These are phyloP conservation scores for Phalaenopsis equestris DNA, from an alignment of 106 monocot species.

Conservation along the genomic window DNA sequence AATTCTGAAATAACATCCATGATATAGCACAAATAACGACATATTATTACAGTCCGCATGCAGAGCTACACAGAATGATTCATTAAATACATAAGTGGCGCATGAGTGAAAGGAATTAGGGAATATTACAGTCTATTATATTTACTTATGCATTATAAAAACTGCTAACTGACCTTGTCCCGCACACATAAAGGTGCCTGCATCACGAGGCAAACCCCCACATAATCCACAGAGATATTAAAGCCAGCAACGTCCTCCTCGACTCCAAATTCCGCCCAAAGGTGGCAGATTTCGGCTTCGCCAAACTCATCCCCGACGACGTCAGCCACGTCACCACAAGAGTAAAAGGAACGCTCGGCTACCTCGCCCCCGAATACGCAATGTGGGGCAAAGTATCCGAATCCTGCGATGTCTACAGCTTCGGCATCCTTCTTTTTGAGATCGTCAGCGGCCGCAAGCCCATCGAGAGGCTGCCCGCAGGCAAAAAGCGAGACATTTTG, in stretches of 20 bases:
- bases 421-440: constrained; percentile 38
- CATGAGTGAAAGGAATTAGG: too few species aligned
- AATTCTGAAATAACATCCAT: too few species aligned
- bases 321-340: constrained; percentile 25
- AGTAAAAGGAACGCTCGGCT: constrained; percentile 31
- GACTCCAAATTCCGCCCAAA: constrained; percentile 36
- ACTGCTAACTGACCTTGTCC: too few species aligned
- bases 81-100: too few species aligned
- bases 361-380: constrained; percentile 42
- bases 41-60: too few species aligned
- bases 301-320: constrained; percentile 36
- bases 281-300: constrained; percentile 42
- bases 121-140: too few species aligned
- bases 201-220: constrained; percentile 30
- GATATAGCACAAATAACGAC: too few species aligned
- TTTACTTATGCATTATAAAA: too few species aligned
- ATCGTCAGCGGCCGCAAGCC: constrained; percentile 33
- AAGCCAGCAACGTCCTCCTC: constrained; percentile 51
- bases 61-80: too few species aligned
- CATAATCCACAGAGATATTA: constrained; percentile 60
- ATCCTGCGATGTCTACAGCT: constrained; percentile 36
- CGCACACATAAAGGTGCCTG: constrained; percentile 15
- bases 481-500: constrained; percentile 12
- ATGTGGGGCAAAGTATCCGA: constrained; percentile 36
- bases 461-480: constrained; percentile 19